Evolutionary conservation across 148 eudicot genomes (phyloP).

Genomic region (Pharnaceum exiguum): DNA sequence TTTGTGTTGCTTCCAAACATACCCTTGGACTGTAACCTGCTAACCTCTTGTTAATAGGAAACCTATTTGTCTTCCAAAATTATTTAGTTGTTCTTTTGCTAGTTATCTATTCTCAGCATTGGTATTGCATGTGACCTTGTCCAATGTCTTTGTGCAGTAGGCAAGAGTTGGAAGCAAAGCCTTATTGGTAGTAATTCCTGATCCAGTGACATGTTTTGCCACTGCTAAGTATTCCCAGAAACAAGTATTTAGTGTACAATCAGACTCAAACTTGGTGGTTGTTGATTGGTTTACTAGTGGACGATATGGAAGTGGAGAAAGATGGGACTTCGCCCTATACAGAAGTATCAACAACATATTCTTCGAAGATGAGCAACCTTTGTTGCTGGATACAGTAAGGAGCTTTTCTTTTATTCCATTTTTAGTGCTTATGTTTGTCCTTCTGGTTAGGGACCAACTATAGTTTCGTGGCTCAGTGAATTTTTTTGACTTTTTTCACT

Average conservation of each 20-base stretch:
- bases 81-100: no score
- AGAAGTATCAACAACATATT: slow-evolving; percentile 79
- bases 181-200: slow-evolving; percentile 79
- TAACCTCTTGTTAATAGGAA: neutral
- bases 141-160: slow-evolving; percentile 62
- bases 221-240: slow-evolving; percentile 77
- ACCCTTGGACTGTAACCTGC: no score
- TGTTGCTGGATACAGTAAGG: slow-evolving; percentile 87
- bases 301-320: slow-evolving; percentile 94
- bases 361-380: slow-evolving; percentile 57
- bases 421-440: no score
- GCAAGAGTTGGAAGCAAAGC: slow-evolving; percentile 70
- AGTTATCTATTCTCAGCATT: no score
- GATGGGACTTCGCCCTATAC: slow-evolving; percentile 79
- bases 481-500: no score
- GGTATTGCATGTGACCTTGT: slow-evolving; percentile 10
- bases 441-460: neutral
- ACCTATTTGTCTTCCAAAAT: no score
- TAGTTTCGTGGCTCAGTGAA: neutral
- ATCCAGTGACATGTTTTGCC: slow-evolving; percentile 94
- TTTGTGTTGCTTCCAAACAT: no score
- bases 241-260: slow-evolving; percentile 62
- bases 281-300: slow-evolving; percentile 99
- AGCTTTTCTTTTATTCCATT: slow-evolving; percentile 11
- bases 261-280: slow-evolving; percentile 75